phyloP scores from a whole-genome alignment of 2,329 filamentous ascomycete species.

The Diaporthe ilicicola region DNA sequence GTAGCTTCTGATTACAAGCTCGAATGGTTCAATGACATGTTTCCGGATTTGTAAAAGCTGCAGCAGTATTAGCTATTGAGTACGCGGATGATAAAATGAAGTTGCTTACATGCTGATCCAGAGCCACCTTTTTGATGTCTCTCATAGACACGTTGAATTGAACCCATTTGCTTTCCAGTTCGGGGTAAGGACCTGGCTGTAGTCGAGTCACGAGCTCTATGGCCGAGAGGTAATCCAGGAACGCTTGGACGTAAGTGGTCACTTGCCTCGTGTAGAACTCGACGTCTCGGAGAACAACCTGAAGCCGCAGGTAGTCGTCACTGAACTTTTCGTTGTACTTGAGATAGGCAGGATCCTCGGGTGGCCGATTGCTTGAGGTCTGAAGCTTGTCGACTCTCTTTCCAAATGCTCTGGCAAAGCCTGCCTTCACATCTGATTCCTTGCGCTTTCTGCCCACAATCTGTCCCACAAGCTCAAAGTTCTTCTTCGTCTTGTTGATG shows the following conservation, averaged over 20 bases:
- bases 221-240: slow-evolving; percentile 80
- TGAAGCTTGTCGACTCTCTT: slow-evolving; percentile 86
- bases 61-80: slow-evolving; percentile 38
- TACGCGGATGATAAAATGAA: not conserved
- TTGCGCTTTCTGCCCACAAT: slow-evolving; percentile 87
- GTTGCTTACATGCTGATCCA: slow-evolving; percentile 81
- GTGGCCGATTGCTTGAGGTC: slow-evolving; percentile 65
- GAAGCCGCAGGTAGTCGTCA: slow-evolving; percentile 90
- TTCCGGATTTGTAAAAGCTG: slow-evolving; percentile 74
- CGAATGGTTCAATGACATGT: slow-evolving; percentile 77
- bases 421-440: slow-evolving; percentile 86
- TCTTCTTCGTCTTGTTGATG: slow-evolving; percentile 96
- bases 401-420: slow-evolving; percentile 87
- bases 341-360: slow-evolving; percentile 84
- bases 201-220: slow-evolving; percentile 84
- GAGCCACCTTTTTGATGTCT: slow-evolving; percentile 82
- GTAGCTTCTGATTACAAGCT: slow-evolving; percentile 60
- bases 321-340: slow-evolving; percentile 86
- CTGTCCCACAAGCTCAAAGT: slow-evolving; percentile 89
- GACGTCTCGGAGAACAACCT: slow-evolving; percentile 93
- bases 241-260: slow-evolving; percentile 80
- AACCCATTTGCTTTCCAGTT: slow-evolving; percentile 94
- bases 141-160: slow-evolving; percentile 88
- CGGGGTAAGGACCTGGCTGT: slow-evolving; percentile 77
- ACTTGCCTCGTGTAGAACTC: slow-evolving; percentile 89